Evolutionary conservation across 2,329 filamentous ascomycete genomes (phyloP).

Genomic region (Ambrosiella beaveri): DNA sequence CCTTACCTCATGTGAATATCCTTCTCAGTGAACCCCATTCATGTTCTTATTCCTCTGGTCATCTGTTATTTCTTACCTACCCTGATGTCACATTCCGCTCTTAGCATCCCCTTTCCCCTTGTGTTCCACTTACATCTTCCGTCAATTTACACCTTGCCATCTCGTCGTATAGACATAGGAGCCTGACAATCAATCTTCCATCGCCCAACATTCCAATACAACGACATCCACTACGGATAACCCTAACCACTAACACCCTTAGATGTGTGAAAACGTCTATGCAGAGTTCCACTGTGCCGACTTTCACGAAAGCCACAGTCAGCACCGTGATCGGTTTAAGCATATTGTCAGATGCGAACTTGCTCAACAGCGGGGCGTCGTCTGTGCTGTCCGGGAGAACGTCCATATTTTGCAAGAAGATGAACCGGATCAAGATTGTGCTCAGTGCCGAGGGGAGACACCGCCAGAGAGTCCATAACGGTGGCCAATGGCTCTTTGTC

Average conservation of each 20-base stretch:
- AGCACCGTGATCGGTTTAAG: constrained; percentile 9
- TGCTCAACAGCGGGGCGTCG: constrained; percentile 2
- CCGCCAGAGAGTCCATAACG: constrained; percentile 12
- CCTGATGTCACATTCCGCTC: no score
- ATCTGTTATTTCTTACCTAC: no score
- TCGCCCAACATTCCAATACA: no score
- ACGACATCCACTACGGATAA: neutral
- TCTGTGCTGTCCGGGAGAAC: constrained; percentile 8
- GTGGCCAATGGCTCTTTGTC: neutral
- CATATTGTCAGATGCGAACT: constrained; percentile 11
- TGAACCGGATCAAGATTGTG: constrained; percentile 7
- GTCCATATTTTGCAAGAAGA: constrained; percentile 12
- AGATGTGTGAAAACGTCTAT: constrained; percentile 14
- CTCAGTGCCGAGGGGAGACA: constrained; percentile 12
- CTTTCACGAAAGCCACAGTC: constrained; percentile 6
- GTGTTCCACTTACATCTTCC: neutral
- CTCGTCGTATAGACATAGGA: neutral
- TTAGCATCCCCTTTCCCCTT: no score
- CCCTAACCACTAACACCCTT: neutral
- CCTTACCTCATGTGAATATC: no score
- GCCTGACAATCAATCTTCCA: no score
- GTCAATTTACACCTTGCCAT: neutral
- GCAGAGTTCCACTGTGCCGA: constrained; percentile 11
- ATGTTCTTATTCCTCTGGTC: no score
- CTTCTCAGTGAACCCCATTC: no score